Conservation (phyloP, 2,329 filamentous ascomycete species). For the Colletotrichum caudatum region DNA sequence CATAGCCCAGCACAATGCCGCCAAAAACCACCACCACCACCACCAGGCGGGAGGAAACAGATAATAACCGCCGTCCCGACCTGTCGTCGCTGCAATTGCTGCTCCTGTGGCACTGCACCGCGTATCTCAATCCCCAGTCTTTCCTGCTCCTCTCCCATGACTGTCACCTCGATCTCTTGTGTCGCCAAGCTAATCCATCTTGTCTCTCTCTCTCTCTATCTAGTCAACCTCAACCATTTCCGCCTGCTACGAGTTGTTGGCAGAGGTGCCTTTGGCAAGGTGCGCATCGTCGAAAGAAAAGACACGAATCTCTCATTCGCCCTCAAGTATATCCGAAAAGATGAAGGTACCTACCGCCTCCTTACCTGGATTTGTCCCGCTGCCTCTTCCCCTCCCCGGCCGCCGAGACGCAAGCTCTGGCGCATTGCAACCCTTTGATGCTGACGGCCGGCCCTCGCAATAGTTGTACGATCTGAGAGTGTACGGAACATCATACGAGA, state of each 20-base stretch:
- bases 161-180: not conserved
- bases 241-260: slow-evolving; percentile 94
- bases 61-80: not conserved
- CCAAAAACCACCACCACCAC: not conserved
- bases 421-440: not conserved
- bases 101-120: slow-evolving; percentile 7
- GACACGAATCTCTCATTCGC: slow-evolving; percentile 95
- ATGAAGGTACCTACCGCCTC: slow-evolving; percentile 78
- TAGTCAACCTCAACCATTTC: slow-evolving; percentile 98
- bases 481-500: slow-evolving; percentile 98
- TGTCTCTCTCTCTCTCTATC: slow-evolving; percentile 3
- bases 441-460: slow-evolving; percentile 39
- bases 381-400: not conserved
- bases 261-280: slow-evolving; percentile 98
- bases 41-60: not conserved
- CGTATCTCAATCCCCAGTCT: not conserved
- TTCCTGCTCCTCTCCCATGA: not conserved
- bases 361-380: slow-evolving; percentile 2
- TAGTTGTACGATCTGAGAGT: slow-evolving; percentile 96
- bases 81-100: slow-evolving; percentile 2
- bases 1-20: not conserved
- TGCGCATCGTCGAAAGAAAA: slow-evolving; percentile 97
- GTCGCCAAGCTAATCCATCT: slow-evolving; percentile 27
- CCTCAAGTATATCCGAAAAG: slow-evolving; percentile 97
- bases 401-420: slow-evolving; percentile 12